A percentile compares a stretch with the other conserved stretches of the same genome.
Conservation (phyloP, 1,139 yeast genomes). For the Taiozyma onychis region DNA sequence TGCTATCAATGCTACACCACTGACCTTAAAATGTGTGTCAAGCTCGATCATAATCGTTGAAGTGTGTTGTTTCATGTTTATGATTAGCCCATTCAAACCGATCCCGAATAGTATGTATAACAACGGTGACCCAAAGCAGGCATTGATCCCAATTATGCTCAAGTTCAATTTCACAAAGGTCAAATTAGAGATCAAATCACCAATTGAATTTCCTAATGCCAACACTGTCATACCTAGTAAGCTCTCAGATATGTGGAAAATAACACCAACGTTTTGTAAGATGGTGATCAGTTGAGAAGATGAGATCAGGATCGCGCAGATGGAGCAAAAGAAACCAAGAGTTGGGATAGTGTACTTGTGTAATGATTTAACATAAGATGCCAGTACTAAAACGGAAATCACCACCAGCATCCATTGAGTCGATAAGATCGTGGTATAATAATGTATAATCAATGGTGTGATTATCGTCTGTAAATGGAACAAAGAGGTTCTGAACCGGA, state of each 20-base stretch:
- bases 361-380: background rate
- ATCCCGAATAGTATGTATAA: conserved; percentile 57
- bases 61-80: conserved; percentile 25
- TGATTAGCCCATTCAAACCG: conserved; percentile 61
- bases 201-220: conserved; percentile 89
- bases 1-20: conserved; percentile 44
- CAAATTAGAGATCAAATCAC: conserved; percentile 80
- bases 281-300: conserved; percentile 14
- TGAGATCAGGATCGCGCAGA: conserved; percentile 10
- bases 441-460: conserved; percentile 1
- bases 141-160: conserved; percentile 87
- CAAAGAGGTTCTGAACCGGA: background rate
- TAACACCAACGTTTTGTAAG: conserved; percentile 41
- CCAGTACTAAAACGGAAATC: background rate
- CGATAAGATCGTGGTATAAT: background rate
- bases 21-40: conserved; percentile 41
- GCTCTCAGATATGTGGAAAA: conserved; percentile 64
- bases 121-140: conserved; percentile 91
- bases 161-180: conserved; percentile 80
- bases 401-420: background rate
- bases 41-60: conserved; percentile 32
- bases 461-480: background rate
- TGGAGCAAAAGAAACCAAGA: conserved; percentile 16
- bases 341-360: conserved; percentile 10
- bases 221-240: conserved; percentile 81